These are phyloP conservation scores for Metschnikowia drakensbergensis DNA, from an alignment of 805 yeast species.

Conservation along the genomic window DNA sequence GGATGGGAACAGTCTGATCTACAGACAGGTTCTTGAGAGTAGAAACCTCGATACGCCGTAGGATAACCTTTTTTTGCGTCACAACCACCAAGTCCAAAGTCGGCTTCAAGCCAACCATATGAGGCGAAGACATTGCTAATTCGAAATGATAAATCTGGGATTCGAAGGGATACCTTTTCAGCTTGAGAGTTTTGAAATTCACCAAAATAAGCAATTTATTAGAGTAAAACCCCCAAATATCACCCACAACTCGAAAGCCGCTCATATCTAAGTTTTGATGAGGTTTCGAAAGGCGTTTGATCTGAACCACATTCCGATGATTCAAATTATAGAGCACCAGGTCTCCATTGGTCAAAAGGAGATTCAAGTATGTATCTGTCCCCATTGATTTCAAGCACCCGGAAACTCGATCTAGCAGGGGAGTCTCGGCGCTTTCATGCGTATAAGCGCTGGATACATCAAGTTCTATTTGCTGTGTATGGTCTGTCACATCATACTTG, in stretches of 20 bases:
- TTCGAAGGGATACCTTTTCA: constrained; percentile 1
- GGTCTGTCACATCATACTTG: background rate
- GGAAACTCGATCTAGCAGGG: background rate
- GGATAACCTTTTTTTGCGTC: constrained; percentile 8
- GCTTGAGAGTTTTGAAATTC: background rate
- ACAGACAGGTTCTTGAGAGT: background rate
- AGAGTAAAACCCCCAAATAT: background rate
- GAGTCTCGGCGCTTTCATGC: background rate
- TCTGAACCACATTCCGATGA: background rate
- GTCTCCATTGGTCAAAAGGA: background rate
- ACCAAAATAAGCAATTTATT: background rate
- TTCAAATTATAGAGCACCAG: background rate
- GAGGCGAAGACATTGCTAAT: background rate
- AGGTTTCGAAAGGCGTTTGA: background rate
- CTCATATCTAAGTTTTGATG: background rate
- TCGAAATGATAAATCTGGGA: constrained; percentile 4
- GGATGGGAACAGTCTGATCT: constrained; percentile 5
- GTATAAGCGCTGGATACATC: background rate
- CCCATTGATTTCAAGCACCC: background rate
- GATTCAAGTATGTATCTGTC: background rate
- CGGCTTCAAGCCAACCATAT: background rate
- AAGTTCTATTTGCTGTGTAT: background rate
- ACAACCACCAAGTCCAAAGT: constrained; percentile 2
- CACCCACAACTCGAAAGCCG: background rate
- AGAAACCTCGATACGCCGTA: background rate